Conservation (phyloP, 352 stramenopile species). For the Pythium aquatile region DNA sequence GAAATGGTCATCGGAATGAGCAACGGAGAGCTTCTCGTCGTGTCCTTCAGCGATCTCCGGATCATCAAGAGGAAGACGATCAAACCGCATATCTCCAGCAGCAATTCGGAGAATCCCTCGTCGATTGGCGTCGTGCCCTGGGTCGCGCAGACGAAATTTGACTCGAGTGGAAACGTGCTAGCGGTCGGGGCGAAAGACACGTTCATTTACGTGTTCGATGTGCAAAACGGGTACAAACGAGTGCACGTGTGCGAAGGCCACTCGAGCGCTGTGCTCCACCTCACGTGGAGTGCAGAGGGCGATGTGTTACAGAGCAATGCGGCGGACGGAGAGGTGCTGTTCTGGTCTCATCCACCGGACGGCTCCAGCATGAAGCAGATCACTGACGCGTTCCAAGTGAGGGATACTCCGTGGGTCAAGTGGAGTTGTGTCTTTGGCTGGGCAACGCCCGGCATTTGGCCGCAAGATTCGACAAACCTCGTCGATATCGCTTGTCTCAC, state of each 20-base stretch:
- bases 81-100: slow-evolving; percentile 26
- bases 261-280: slow-evolving; percentile 71
- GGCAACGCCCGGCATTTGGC: slow-evolving; percentile 62
- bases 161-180: slow-evolving; percentile 43
- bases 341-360: slow-evolving; percentile 34
- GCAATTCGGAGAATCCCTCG: slow-evolving; percentile 3
- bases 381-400: slow-evolving; percentile 54
- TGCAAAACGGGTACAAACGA: slow-evolving; percentile 49
- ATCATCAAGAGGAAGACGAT: slow-evolving; percentile 45
- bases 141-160: slow-evolving; percentile 54
- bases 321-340: slow-evolving; percentile 57
- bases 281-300: slow-evolving; percentile 86
- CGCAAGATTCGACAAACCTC: slow-evolving; percentile 45
- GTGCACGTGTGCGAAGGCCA: slow-evolving; percentile 73
- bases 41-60: slow-evolving; percentile 39
- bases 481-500: slow-evolving; percentile 49
- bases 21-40: slow-evolving; percentile 50
- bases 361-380: slow-evolving; percentile 54
- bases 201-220: slow-evolving; percentile 61
- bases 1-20: slow-evolving; percentile 54
- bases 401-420: slow-evolving; percentile 56
- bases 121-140: slow-evolving; percentile 11
- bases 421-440: slow-evolving; percentile 76
- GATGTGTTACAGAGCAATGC: slow-evolving; percentile 84
- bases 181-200: slow-evolving; percentile 60